These are phyloP conservation scores for Sistotremastrum niveocremeum DNA, from an alignment of 768 basidiomycete genomes.

Conservation along the genomic window DNA sequence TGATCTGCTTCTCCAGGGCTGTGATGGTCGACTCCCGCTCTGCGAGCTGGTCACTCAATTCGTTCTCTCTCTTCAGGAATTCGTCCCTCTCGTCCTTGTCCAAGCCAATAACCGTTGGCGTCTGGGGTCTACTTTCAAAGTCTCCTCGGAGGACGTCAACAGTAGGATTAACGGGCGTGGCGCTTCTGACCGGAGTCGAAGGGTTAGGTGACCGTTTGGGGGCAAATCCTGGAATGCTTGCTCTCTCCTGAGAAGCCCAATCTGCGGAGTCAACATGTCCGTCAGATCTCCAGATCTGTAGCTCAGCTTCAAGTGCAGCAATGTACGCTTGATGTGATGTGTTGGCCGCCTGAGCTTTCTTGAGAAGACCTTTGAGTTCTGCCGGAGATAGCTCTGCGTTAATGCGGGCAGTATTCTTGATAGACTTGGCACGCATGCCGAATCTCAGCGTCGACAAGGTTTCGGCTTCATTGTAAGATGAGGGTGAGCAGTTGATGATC, in stretches of 20 bases:
- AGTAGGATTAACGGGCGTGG: conserved; percentile 63
- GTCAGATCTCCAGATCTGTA: conserved; percentile 80
- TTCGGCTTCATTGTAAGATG: conserved; percentile 92
- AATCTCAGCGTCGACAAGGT: conserved; percentile 96
- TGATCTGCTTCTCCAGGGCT: conserved; percentile 74
- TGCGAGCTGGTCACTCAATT: conserved; percentile 82
- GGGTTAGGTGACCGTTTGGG: conserved; percentile 51
- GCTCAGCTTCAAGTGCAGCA: conserved; percentile 79
- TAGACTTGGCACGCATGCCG: conserved; percentile 99
- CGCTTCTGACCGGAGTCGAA: conserved; percentile 49
- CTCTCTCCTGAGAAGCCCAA: conserved; percentile 65
- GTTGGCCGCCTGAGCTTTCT: conserved; percentile 80
- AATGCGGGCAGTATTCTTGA: conserved; percentile 99
- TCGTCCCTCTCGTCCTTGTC: conserved; percentile 98
- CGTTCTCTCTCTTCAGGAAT: conserved; percentile 92
- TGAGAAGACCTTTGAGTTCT: conserved; percentile 85
- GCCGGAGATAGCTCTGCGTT: conserved; percentile 95
- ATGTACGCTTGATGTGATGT: conserved; percentile 78
- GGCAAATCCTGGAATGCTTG: conserved; percentile 26
- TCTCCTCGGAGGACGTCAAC: conserved; percentile 61
- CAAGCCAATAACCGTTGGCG: conserved; percentile 75
- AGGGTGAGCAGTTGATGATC: conserved; percentile 99
- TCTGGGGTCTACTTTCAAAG: conserved; percentile 76
- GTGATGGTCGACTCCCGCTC: conserved; percentile 79
- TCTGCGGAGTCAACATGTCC: conserved; percentile 71